These are phyloP conservation scores for Fragilaria crotonensis DNA, from an alignment of 108 stramenopile species.

Conservation along the genomic window DNA sequence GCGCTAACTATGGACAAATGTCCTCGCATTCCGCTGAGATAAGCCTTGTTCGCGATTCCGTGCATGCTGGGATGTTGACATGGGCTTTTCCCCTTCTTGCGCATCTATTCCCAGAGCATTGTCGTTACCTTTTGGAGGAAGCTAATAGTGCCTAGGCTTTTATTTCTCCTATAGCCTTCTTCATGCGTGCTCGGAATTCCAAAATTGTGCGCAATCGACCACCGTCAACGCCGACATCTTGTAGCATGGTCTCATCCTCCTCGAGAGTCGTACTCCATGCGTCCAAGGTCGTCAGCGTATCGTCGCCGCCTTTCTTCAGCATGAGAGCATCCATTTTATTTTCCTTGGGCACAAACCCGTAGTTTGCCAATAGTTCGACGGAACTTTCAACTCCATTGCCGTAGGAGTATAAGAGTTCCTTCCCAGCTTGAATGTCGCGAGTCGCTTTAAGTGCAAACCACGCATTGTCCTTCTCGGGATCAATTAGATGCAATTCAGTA, in stretches of 20 bases:
- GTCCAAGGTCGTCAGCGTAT: conserved; percentile 29
- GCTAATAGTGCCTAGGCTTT: too few relatives aligned
- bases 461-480: conserved; percentile 72
- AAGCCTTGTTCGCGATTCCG: too few relatives aligned
- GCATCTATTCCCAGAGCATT: too few relatives aligned
- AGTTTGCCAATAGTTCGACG: conserved; percentile 53
- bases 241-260: conserved; percentile 48
- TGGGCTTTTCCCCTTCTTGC: too few relatives aligned
- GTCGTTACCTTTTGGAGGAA: too few relatives aligned
- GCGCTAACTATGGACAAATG: too few relatives aligned
- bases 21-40: too few relatives aligned
- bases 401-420: conserved; percentile 53
- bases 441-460: conserved; percentile 61
- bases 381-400: conserved; percentile 51
- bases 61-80: too few relatives aligned
- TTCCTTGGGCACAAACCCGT: conserved; percentile 54
- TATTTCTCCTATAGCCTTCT: conserved; percentile 16
- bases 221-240: conserved; percentile 9
- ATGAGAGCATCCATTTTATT: conserved; percentile 49
- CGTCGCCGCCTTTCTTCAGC: conserved; percentile 60
- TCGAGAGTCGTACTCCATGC: conserved; percentile 68
- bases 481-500: conserved; percentile 49
- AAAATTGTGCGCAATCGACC: conserved; percentile 24
- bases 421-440: conserved; percentile 45
- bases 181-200: conserved; percentile 28